Base-by-base conservation (phyloP, 306 rosid genomes). In the Vicia villosa region DNA sequence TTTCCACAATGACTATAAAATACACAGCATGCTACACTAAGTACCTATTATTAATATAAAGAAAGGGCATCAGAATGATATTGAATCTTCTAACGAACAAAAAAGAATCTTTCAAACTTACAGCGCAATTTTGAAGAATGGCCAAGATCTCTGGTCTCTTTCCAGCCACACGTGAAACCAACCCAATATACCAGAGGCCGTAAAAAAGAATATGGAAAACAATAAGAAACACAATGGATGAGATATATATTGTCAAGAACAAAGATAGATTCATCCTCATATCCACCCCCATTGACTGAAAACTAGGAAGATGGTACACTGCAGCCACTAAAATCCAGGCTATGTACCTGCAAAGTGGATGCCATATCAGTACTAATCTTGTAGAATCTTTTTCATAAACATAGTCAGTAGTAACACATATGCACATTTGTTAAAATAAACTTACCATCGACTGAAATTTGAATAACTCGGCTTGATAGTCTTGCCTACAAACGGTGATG, bases 1-100 rank as follows among this genome's bases (percentile, higher is more conserved):
- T 94, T 94, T 26, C 99, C 97, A 82, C 96, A 94, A 83, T 91
- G 97, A 80, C 97, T 94, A 76, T 94, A 94, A 81, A 91, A 94
- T 74, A 94, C 94, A 77, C 99, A 94, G 92, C 99, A 94, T 40
- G 99, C 99, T 74, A 94, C 83, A 12, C 99, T 94, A 70, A 94
- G 88, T 70, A 94, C 99, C 99, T 94, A 73, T 79, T 49, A 81
- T 37, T 51, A 45, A 66, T 65, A 42, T 6, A 7, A 11, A 15
- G 16, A 67, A 73, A 74, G 63, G 26, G 20, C 77, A 76, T 76
- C 74, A 81, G 80, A 62, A 66, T n/a, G 60, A 67, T 66, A 70
- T 63, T 67, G 36, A 60, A 21, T 50, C 62, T 58, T 60, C 37
- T 17, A 49, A 60, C 41, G 16, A 70, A 69, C 28, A 54, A 66